Base-by-base conservation (phyloP, 2,329 filamentous ascomycete genomes). In the Colletotrichum sp. region DNA sequence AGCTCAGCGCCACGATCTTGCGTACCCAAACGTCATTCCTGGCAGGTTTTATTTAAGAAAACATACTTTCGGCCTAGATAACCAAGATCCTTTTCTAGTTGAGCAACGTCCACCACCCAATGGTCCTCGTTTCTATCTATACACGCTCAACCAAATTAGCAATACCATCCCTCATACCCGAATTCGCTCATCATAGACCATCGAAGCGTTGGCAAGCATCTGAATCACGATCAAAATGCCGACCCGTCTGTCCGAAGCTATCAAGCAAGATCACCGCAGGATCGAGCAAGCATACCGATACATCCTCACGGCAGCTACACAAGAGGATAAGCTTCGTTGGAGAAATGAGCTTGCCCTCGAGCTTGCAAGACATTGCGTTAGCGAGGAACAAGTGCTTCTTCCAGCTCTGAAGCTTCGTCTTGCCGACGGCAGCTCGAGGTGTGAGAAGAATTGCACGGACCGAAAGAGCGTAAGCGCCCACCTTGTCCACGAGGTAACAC, bases 291-390 rank as follows among this genome's bases (percentile, higher is more conserved):
- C 72, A 21, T 75, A 71, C 28, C 66, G 71, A 12, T 75, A 71
- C 21, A 75, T 71, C 2, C 67, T 75, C 12, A 76, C 71, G 7
- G 63, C 75, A 15, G 39, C 60, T 3, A 62, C 39, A 2, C 7
- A 36, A 3, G 66, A 75, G 2, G 75, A 76, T 10, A 75, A 75
- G 18, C n/a, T 71, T 24, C 44, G 52, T 4, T 76, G 75, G 75
- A 71, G 71, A 12, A 71, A 71, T 12, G 75, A 75, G 21, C 57
- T 76, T 10, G 72, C 66, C 1, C 72, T 76, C 6, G 75, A 76
- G 30, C 75, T 76, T 8, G 75, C 75, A n/a, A n/a, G 75, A 16
- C 75, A 76, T 26, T 76, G 75, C 26, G 64, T 75, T 21, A 75
- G 71, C 26, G 75, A 76, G 21, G 71, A 75, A 28, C 62, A 71